phyloP scores from a whole-genome alignment of 2,329 filamentous ascomycete genomes.

The Colletotrichum costaricense region DNA sequence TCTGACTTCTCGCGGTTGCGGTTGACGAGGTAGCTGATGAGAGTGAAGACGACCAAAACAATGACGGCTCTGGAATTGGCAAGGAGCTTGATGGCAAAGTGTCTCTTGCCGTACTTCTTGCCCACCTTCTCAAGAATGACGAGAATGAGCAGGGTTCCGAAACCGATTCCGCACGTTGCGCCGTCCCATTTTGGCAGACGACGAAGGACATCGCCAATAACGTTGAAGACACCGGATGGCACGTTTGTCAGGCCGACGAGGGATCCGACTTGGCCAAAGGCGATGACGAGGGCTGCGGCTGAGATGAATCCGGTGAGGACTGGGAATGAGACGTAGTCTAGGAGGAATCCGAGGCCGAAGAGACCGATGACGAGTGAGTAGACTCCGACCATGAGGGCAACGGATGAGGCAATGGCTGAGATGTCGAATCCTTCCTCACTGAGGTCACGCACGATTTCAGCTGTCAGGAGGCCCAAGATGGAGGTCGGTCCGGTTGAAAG shows the following conservation, averaged over 20 bases:
- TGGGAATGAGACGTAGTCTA: constrained; percentile 76
- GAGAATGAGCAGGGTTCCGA: constrained; percentile 67
- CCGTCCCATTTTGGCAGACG: constrained; percentile 52
- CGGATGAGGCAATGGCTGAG: constrained; percentile 66
- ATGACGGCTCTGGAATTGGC: constrained; percentile 71
- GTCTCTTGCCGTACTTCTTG: constrained; percentile 69
- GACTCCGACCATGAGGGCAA: constrained; percentile 73
- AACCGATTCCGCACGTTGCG: constrained; percentile 77
- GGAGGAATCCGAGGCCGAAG: constrained; percentile 71
- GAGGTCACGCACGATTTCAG: constrained; percentile 68
- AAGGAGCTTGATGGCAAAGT: constrained; percentile 68
- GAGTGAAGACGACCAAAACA: constrained; percentile 70
- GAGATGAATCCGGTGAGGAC: constrained; percentile 76
- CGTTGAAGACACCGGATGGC: constrained; percentile 28
- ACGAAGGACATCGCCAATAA: constrained; percentile 29
- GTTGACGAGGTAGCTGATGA: constrained; percentile 73
- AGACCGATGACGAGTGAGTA: constrained; percentile 70
- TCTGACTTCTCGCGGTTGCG: constrained; percentile 56
- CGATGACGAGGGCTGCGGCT: constrained; percentile 73
- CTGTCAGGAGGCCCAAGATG: constrained; percentile 71
- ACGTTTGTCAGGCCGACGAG: constrained; percentile 63
- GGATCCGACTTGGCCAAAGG: constrained; percentile 71
- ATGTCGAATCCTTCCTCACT: constrained; percentile 50
- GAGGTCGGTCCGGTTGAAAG: constrained; percentile 74
- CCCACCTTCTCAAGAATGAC: constrained; percentile 69